These are phyloP conservation scores for Pseudoturritis turrita DNA, from an alignment of 345 rosid genomes.

Conservation along the genomic window DNA sequence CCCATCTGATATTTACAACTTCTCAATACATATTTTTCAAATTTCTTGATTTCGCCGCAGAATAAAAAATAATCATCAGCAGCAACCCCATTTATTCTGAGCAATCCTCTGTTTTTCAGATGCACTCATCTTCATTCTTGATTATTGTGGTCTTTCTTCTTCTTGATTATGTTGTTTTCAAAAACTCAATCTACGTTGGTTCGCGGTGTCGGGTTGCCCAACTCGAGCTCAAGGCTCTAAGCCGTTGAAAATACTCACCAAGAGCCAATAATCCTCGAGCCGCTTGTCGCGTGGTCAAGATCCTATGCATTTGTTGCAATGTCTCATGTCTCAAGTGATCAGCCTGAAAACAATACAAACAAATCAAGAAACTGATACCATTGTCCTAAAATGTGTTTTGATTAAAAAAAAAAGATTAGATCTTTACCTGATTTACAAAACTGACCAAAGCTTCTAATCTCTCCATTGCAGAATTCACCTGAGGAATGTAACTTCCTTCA, in stretches of 20 bases:
- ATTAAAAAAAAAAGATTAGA: not conserved
- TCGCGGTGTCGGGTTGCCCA: constrained; percentile 65
- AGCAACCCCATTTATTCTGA: constrained; percentile 22
- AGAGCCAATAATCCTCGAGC: constrained; percentile 77
- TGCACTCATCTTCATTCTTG: constrained; percentile 10
- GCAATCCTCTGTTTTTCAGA: constrained; percentile 4
- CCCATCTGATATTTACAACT: constrained; percentile 28
- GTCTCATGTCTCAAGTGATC: constrained; percentile 89
- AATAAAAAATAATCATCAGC: constrained; percentile 23
- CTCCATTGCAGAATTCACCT: constrained; percentile 60
- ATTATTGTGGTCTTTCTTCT: not conserved
- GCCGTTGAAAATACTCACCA: constrained; percentile 82
- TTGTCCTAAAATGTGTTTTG: not conserved
- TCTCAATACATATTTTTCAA: constrained; percentile 15
- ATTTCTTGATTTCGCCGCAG: constrained; percentile 13
- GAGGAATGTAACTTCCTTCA: constrained; percentile 54
- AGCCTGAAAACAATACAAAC: constrained; percentile 43
- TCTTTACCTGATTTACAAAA: constrained; percentile 76
- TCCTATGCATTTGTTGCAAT: constrained; percentile 69
- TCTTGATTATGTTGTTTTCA: not conserved
- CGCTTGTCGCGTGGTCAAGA: constrained; percentile 65
- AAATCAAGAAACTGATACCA: not conserved
- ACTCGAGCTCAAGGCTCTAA: constrained; percentile 57
- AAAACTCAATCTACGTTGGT: constrained; percentile 37
- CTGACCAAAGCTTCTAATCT: constrained; percentile 71